Conservation (phyloP, 2,329 filamentous ascomycete species). For the Fusarium burgessii region DNA sequence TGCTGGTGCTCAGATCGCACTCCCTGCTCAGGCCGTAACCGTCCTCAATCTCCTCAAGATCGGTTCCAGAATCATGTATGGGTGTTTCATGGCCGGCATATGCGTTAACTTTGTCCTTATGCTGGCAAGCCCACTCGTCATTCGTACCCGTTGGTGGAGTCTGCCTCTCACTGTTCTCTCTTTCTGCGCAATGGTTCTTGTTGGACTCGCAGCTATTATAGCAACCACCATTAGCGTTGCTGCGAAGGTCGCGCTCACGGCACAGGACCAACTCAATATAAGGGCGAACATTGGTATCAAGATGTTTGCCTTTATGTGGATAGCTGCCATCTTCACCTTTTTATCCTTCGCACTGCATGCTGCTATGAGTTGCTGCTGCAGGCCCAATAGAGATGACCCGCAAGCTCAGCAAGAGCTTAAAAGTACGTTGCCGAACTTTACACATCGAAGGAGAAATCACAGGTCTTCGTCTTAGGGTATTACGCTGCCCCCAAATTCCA, state of each 20-base stretch:
- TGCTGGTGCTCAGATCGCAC: constrained; percentile 82
- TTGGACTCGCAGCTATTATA: constrained; percentile 77
- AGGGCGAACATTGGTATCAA: constrained; percentile 73
- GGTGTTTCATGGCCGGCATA: constrained; percentile 80
- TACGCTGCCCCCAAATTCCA: neutral
- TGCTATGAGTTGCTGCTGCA: constrained; percentile 82
- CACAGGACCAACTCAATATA: constrained; percentile 81
- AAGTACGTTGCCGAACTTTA: constrained; percentile 45
- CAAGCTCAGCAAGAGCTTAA: constrained; percentile 37
- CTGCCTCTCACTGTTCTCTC: constrained; percentile 76
- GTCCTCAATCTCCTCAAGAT: constrained; percentile 80
- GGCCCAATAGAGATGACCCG: constrained; percentile 43
- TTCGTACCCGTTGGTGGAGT: constrained; percentile 70
- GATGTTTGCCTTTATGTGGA: constrained; percentile 94
- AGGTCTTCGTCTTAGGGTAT: constrained; percentile 23
- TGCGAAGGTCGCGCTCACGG: constrained; percentile 80
- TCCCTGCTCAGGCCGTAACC: constrained; percentile 78
- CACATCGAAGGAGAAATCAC: constrained; percentile 46
- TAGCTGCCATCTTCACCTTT: constrained; percentile 74
- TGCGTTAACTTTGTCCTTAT: constrained; percentile 79
- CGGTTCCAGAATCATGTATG: constrained; percentile 89
- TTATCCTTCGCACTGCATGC: constrained; percentile 80
- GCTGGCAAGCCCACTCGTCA: constrained; percentile 69
- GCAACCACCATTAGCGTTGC: constrained; percentile 87
- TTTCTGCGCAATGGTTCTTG: constrained; percentile 74